A percentile compares a stretch with the other conserved stretches of the same genome.
These are phyloP conservation scores for Trypanosoma vivax DNA, from an alignment of 208 protist genomes.

Conservation along the genomic window DNA sequence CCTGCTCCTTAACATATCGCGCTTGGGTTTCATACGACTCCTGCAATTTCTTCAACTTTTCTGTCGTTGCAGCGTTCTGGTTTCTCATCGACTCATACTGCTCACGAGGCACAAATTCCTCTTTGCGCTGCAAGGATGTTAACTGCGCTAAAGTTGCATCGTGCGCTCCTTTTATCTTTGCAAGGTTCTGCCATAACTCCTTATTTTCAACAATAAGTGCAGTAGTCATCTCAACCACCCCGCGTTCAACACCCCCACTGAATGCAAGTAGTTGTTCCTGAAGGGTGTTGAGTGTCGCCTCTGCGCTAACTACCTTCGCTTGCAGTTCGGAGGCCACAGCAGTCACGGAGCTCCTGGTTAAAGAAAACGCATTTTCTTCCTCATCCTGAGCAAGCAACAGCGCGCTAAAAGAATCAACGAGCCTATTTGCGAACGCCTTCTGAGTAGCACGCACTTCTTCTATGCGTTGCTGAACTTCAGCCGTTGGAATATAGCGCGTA, in stretches of 20 bases:
- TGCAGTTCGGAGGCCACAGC: slow-evolving; percentile 62
- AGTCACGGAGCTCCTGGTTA: slow-evolving; percentile 57
- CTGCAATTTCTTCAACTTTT: slow-evolving; percentile 51
- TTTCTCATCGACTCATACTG: slow-evolving; percentile 53
- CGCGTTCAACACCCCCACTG: slow-evolving; percentile 31
- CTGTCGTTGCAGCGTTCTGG: slow-evolving; percentile 46
- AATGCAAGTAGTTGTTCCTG: slow-evolving; percentile 30
- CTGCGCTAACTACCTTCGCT: slow-evolving; percentile 36
- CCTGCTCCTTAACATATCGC: slow-evolving; percentile 36
- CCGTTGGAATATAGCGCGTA: slow-evolving; percentile 47
- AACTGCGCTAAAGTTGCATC: slow-evolving; percentile 39
- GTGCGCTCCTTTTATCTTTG: slow-evolving; percentile 46
- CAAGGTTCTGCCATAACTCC: slow-evolving; percentile 61
- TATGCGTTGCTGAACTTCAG: slow-evolving; percentile 39
- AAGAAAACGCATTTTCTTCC: slow-evolving; percentile 53
- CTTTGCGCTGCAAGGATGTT: slow-evolving; percentile 21
- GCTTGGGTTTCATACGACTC: slow-evolving; percentile 52
- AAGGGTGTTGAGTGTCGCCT: slow-evolving; percentile 33
- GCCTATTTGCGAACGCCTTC: slow-evolving; percentile 24
- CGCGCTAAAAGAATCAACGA: slow-evolving; percentile 30
- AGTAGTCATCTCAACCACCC: slow-evolving; percentile 41
- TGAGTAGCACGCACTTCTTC: slow-evolving; percentile 36
- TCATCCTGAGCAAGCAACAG: slow-evolving; percentile 39
- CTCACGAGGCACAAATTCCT: slow-evolving; percentile 34
- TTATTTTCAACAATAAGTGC: slow-evolving; percentile 66